Conservation (phyloP, 2,329 filamentous ascomycete genomes). For the Penicillium brasilianum region DNA sequence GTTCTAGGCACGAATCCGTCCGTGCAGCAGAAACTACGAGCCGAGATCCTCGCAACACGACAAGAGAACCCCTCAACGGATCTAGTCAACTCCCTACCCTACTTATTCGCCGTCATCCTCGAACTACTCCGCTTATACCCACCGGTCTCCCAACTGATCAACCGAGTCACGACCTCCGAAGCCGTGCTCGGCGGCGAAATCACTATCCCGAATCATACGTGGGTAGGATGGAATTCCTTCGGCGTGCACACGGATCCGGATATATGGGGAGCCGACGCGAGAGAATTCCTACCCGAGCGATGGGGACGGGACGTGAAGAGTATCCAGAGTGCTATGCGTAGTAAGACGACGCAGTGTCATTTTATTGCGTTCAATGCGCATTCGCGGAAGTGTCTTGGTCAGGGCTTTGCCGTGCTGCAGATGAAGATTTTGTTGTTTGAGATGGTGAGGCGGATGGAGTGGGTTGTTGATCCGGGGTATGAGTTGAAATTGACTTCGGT, state of each 20-base stretch:
- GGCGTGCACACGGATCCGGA: constrained; percentile 46
- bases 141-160: constrained; percentile 57
- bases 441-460: constrained; percentile 26
- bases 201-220: constrained; percentile 45
- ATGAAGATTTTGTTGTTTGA: constrained; percentile 34
- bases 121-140: constrained; percentile 57
- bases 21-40: constrained; percentile 39
- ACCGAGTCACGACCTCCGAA: constrained; percentile 44
- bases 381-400: constrained; percentile 36
- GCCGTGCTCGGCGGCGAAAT: constrained; percentile 36
- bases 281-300: constrained; percentile 43
- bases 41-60: constrained; percentile 34
- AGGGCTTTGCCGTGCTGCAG: constrained; percentile 38
- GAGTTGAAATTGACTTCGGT: constrained; percentile 34
- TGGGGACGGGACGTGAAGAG: constrained; percentile 43
- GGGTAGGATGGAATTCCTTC: constrained; percentile 50
- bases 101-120: constrained; percentile 52
- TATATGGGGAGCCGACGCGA: constrained; percentile 39
- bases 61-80: constrained; percentile 28
- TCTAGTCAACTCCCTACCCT: constrained; percentile 45
- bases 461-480: constrained; percentile 31
- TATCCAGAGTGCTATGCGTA: constrained; percentile 35
- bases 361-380: constrained; percentile 41
- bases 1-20: constrained; percentile 43
- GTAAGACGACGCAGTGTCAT: constrained; percentile 32